Conservation (phyloP, 2,329 filamentous ascomycete genomes). For the Orbilia blumenaviensis region DNA sequence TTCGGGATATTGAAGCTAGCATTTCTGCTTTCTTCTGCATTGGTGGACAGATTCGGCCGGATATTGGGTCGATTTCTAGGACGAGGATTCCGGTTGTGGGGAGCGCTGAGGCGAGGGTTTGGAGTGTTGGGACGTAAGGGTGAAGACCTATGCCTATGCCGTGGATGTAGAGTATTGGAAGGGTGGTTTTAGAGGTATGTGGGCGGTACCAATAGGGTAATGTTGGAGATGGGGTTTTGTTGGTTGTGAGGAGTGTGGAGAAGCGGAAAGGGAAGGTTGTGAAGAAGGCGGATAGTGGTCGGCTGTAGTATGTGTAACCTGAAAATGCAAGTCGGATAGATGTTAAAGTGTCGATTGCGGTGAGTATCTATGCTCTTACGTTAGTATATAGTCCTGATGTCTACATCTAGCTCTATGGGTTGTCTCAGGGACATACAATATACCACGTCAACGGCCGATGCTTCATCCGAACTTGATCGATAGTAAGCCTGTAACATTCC, state of each 20-base stretch:
- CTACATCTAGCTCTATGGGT: not conserved
- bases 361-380: slow-evolving; percentile 55
- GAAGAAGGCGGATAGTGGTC: slow-evolving; percentile 60
- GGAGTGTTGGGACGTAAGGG: slow-evolving; percentile 68
- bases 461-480: slow-evolving; percentile 69
- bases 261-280: slow-evolving; percentile 68
- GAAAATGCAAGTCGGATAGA: slow-evolving; percentile 61
- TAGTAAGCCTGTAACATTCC: slow-evolving; percentile 67
- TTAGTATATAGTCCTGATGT: slow-evolving; percentile 52
- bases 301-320: slow-evolving; percentile 65
- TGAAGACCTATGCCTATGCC: slow-evolving; percentile 71
- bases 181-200: slow-evolving; percentile 68
- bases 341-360: slow-evolving; percentile 60
- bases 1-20: slow-evolving; percentile 2
- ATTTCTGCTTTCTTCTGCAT: slow-evolving; percentile 31
- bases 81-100: slow-evolving; percentile 59
- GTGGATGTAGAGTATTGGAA: slow-evolving; percentile 71
- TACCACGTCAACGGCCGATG: slow-evolving; percentile 70
- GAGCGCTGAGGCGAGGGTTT: slow-evolving; percentile 64
- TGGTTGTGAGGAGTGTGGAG: slow-evolving; percentile 62
- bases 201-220: slow-evolving; percentile 64
- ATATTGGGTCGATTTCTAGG: slow-evolving; percentile 66
- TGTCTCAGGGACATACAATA: slow-evolving; percentile 61
- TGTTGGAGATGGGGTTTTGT: slow-evolving; percentile 14
- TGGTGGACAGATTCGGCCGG: slow-evolving; percentile 24